Base-by-base conservation (phyloP, 345 rosid genomes). In the Ailanthus altissimus region DNA sequence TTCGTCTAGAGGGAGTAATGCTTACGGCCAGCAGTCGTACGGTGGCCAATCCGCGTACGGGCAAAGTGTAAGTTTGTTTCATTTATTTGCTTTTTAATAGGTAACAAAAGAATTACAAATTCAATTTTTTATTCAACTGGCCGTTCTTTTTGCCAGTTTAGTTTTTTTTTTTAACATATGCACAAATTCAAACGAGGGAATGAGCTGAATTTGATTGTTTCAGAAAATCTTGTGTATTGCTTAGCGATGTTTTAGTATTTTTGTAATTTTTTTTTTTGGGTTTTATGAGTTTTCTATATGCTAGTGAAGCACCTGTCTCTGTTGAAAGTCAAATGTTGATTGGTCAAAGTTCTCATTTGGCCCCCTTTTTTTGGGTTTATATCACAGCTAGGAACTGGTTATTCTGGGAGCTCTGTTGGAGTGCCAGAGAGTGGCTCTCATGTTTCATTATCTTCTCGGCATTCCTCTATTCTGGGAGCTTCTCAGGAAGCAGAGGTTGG, bases 11-110 rank as follows among this genome's bases (percentile, higher is more conserved):
- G 98, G 93, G 40, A 77, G 82, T 42, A 82, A 80, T 85, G 91
- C 94, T 8, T 92, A 88, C 66, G 97, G 98, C 38, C 97, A 94
- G 75, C 92, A 87, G 59, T 50, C 90, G 1, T 94, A 91, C 63
- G 85, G 89, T 66, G 86, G 87, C 6, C 97, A 92, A 80, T 93
- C 98, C 45, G 93, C 90, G n/a, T 96, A 92, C 75, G 85, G 78
- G 45, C 97, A 92, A 77, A 92, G 88, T 80, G 98, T 93, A 81
- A 92, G 98, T 74, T 26, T 58, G 6, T 28, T 64, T 14, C 15
- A 10, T 56, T 38, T 36, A 40, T 38, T n/a, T n/a, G 49, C 63
- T 8, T 18, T 49, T 63, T 3, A 59, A 38, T 57, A 13, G 8
- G 26, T 10, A 73, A 32, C 3, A 26, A 40, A 1, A 57, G 67